Evolutionary conservation across 768 basidiomycete genomes (phyloP), one percentile per base, ranked within the genome.

Genomic region (Podaxis sp.): DNA sequence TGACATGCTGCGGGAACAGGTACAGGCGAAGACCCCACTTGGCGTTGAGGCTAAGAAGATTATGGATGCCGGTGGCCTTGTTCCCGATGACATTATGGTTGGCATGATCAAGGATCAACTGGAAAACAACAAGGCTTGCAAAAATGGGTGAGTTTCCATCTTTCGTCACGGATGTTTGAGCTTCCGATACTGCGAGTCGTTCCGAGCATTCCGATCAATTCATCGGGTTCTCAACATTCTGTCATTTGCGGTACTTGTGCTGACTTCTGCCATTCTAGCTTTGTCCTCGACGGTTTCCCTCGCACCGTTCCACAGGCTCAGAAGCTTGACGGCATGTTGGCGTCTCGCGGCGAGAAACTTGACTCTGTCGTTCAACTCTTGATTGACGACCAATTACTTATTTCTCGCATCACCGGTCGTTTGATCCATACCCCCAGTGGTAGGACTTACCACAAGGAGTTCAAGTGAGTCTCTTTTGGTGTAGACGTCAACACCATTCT

Each of bases 251-350:
- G 72, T 68, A 61, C 65, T 55, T 33, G 10, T 64, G 64, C 65
- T 56, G 44, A 59, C 13, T 65, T 64, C 58, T 50, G n/a, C 8
- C 44, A 58, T 15, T 49, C 37, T 68, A 99, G 96, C 40, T 99
- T 99, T 76, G 97, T 99, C 62, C 83, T 99, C 56, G 97, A 99
- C 71, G 97, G 97, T n/a, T 99, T 99, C 86, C 97, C 97, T 46
- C 89, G 97, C 48, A 99, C 96, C 3, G 93, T 99, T 38, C 88
- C 91, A 10, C 97, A 99, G 71, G 97, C 97, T 2, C 85, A 96
- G 77, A 99, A 97, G 77, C 88, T 99, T 59, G 96, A 96, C 72
- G 78, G 81, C 64, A 98, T 99, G 97, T 87, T 99, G 49, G 73
- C 82, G 13, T 75, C 72, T 4, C 88, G 91, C 71, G 88, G 90